These are phyloP conservation scores for Sporothrix mexicana DNA, from an alignment of 2,329 filamentous ascomycete genomes.

Conservation along the genomic window DNA sequence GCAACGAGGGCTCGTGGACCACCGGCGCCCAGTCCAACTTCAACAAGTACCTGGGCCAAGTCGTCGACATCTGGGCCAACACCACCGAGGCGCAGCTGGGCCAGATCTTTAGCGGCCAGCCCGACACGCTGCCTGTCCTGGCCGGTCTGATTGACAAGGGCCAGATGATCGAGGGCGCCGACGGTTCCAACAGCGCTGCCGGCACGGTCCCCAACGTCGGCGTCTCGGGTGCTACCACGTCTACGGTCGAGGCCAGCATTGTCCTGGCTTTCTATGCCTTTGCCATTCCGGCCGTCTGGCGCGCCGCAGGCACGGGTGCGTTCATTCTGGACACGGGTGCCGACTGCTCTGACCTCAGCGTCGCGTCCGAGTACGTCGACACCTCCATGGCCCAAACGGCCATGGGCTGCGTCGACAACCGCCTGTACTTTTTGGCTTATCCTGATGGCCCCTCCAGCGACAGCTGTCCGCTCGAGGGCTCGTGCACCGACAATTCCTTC, in stretches of 20 bases:
- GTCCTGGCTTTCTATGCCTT: conserved; percentile 43
- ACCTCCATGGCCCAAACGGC: conserved; percentile 33
- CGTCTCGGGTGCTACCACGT: neutral
- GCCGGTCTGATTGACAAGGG: conserved; percentile 42
- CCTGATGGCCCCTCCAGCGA: conserved; percentile 37
- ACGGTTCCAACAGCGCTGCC: conserved; percentile 14
- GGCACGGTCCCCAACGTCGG: neutral
- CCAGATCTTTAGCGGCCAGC: conserved; percentile 40
- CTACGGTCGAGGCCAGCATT: neutral
- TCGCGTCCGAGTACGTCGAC: conserved; percentile 40
- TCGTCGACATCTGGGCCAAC: conserved; percentile 42
- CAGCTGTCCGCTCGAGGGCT: neutral
- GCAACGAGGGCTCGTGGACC: conserved; percentile 43
- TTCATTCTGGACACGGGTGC: conserved; percentile 47
- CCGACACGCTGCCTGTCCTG: conserved; percentile 39
- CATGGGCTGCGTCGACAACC: conserved; percentile 41
- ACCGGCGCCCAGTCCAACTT: conserved; percentile 40
- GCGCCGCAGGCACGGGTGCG: conserved; percentile 39
- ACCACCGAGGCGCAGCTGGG: conserved; percentile 34
- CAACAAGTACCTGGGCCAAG: conserved; percentile 42
- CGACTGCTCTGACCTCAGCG: conserved; percentile 39
- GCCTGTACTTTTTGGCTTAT: conserved; percentile 44
- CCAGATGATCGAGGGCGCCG: conserved; percentile 39
- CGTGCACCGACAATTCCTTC: conserved; percentile 40
- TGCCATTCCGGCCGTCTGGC: conserved; percentile 45